phyloP scores from a whole-genome alignment of 148 eudicot species.

The Salicornia ramosissima region DNA sequence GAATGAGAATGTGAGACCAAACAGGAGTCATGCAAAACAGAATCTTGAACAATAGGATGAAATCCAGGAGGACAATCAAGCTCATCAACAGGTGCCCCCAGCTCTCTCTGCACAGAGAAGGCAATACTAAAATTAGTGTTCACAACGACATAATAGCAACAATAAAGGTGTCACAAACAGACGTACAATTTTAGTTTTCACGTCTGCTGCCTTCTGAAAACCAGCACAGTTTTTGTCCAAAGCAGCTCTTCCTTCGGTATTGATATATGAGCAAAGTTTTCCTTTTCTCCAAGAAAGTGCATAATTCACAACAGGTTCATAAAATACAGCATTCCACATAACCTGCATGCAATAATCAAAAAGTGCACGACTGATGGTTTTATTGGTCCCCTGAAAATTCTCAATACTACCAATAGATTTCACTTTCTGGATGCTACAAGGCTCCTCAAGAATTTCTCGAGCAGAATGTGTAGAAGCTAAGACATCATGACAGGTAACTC shows the following conservation, averaged over 20 bases:
- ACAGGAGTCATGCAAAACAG: conserved; percentile 20
- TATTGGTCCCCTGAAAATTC: conserved; percentile 44
- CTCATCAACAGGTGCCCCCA: conserved; percentile 43
- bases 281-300: conserved; percentile 62
- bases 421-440: conserved; percentile 12
- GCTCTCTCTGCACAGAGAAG: conserved; percentile 29
- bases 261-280: conserved; percentile 42
- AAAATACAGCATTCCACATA: conserved; percentile 77
- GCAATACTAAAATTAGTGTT: conserved; percentile 1
- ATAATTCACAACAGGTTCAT: conserved; percentile 58
- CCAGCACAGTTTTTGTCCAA: not conserved
- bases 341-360: conserved; percentile 62
- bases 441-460: conserved; percentile 15
- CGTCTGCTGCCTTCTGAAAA: conserved; percentile 15
- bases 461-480: conserved; percentile 15
- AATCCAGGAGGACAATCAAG: conserved; percentile 90
- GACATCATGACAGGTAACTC: conserved; percentile 23
- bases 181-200: conserved; percentile 29
- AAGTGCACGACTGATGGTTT: conserved; percentile 37
- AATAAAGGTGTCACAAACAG: conserved; percentile 12
- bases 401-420: conserved; percentile 74
- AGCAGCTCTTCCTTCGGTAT: conserved; percentile 18
- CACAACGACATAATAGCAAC: not conserved
- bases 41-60: conserved; percentile 31
- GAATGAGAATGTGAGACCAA: conserved; percentile 25